Percentiles rank a stretch among this genome's conserved stretches.
phyloP scores from a whole-genome alignment of 2,329 filamentous ascomycete species.

The Aspergillus luchuensis region DNA sequence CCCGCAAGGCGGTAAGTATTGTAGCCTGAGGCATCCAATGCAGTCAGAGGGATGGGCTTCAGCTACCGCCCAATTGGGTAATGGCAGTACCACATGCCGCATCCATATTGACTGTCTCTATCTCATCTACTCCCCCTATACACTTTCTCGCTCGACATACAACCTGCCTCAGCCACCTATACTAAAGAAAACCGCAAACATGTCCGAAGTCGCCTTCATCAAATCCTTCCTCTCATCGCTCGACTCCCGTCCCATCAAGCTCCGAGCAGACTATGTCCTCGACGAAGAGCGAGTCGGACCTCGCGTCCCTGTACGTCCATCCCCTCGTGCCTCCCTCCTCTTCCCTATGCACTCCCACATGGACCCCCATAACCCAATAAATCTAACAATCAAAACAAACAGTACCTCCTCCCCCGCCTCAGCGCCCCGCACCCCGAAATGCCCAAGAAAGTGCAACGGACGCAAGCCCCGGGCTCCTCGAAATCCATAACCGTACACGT shows the following conservation, averaged over 20 bases:
- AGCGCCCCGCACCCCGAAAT: conserved; percentile 46
- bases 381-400: background rate
- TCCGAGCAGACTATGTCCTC: conserved; percentile 87
- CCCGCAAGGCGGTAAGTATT: conserved; percentile 19
- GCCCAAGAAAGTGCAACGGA: conserved; percentile 43
- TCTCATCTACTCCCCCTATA: background rate
- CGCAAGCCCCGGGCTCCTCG: conserved; percentile 40
- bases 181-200: background rate
- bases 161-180: background rate
- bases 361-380: background rate
- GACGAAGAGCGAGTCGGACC: conserved; percentile 77
- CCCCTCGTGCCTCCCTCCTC: background rate
- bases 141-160: background rate
- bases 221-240: conserved; percentile 79
- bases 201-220: conserved; percentile 84
- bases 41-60: conserved; percentile 9
- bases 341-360: background rate
- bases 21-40: conserved; percentile 14
- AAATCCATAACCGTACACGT: conserved; percentile 41
- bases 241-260: conserved; percentile 75
- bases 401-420: conserved; percentile 53
- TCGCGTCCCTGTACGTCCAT: conserved; percentile 68
- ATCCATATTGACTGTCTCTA: background rate
- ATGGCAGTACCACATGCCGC: conserved; percentile 8
- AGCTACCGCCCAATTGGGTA: conserved; percentile 24